Evolutionary conservation across 139 green algal genomes (phyloP).

Genomic region (Coelastrella sp.): DNA sequence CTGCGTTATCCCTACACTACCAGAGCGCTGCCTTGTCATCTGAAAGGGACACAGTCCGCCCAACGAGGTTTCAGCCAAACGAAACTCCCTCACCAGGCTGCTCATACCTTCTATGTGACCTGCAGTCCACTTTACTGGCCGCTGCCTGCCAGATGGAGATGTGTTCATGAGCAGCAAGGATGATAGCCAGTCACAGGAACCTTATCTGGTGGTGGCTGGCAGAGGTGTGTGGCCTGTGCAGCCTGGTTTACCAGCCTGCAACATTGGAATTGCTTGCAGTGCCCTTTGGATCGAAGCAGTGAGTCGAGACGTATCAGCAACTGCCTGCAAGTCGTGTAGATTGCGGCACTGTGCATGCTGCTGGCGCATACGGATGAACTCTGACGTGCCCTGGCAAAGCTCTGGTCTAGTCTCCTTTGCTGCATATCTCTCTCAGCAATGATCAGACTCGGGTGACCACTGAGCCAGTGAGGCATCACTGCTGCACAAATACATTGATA

Average conservation of each 20-base stretch:
- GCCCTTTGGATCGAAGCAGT: too few relatives aligned
- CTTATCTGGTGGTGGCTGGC: constrained; percentile 69
- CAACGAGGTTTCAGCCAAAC: too few relatives aligned
- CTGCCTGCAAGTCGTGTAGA: too few relatives aligned
- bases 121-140: constrained; percentile 80
- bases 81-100: neutral
- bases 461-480: neutral
- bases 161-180: constrained; percentile 77
- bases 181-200: constrained; percentile 59
- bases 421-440: too few relatives aligned
- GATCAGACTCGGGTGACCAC: too few relatives aligned
- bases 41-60: too few relatives aligned
- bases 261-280: neutral
- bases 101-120: neutral
- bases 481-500: neutral
- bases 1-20: neutral
- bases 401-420: too few relatives aligned
- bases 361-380: too few relatives aligned
- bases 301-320: too few relatives aligned
- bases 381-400: too few relatives aligned
- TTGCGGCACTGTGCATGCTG: too few relatives aligned
- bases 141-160: constrained; percentile 50
- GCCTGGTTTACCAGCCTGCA: neutral
- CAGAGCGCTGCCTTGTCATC: neutral
- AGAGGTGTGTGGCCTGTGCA: constrained; percentile 57